These are phyloP conservation scores for Vaccinium macrocarpon DNA, from an alignment of 148 eudicot species.

Conservation along the genomic window DNA sequence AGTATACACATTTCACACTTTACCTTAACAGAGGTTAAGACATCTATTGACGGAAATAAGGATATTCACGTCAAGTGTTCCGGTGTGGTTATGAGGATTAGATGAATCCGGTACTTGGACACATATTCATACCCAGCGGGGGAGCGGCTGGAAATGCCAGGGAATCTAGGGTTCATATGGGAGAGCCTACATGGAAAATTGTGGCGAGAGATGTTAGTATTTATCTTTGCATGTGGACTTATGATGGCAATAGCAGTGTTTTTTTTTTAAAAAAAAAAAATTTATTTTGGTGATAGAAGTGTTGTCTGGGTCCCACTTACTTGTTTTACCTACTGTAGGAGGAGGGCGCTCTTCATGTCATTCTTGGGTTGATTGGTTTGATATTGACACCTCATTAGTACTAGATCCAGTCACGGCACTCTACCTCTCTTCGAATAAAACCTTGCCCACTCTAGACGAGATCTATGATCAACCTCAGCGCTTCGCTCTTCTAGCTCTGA, in stretches of 20 bases:
- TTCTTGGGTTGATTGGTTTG: neutral
- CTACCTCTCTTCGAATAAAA: neutral
- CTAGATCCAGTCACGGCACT: neutral
- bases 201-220: neutral
- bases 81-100: neutral
- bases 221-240: neutral
- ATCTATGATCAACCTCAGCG: neutral
- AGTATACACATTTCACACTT: neutral
- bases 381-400: neutral
- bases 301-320: neutral
- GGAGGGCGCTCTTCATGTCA: neutral
- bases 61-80: neutral
- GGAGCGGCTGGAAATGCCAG: neutral
- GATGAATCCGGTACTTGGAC: neutral
- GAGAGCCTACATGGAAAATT: neutral
- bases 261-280: no score
- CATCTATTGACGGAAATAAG: neutral
- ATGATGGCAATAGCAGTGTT: neutral
- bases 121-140: neutral
- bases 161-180: neutral
- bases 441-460: neutral
- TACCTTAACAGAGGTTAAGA: neutral
- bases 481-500: neutral
- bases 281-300: no score
- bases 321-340: neutral